Evolutionary conservation across 2,329 filamentous ascomycete species (phyloP).

Genomic region (Ascochyta rabiei): DNA sequence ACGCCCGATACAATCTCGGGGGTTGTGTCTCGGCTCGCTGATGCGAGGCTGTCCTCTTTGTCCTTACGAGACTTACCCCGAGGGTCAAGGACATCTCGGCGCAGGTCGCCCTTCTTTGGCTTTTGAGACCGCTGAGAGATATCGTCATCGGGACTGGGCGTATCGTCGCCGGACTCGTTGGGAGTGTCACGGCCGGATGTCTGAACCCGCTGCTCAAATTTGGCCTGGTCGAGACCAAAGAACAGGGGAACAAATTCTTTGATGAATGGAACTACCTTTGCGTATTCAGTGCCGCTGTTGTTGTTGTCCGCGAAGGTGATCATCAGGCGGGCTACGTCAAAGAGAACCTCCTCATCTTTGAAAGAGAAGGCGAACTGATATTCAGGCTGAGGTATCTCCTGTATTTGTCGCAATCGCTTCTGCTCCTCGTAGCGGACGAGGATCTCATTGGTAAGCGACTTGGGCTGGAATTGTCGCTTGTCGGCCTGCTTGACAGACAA

Average conservation of each 20-base stretch:
- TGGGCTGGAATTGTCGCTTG: slow-evolving; percentile 88
- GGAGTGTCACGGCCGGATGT: slow-evolving; percentile 47
- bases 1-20: slow-evolving; percentile 79
- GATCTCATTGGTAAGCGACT: slow-evolving; percentile 87
- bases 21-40: slow-evolving; percentile 85
- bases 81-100: slow-evolving; percentile 84
- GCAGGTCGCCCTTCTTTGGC: slow-evolving; percentile 70
- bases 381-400: slow-evolving; percentile 63
- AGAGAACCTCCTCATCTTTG: slow-evolving; percentile 60
- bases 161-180: slow-evolving; percentile 64
- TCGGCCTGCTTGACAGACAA: slow-evolving; percentile 86
- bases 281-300: slow-evolving; percentile 51
- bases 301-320: slow-evolving; percentile 52
- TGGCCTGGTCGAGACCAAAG: slow-evolving; percentile 56
- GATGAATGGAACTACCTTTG: slow-evolving; percentile 54
- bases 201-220: slow-evolving; percentile 71
- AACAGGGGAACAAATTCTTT: slow-evolving; percentile 58
- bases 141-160: slow-evolving; percentile 70
- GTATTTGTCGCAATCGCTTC: slow-evolving; percentile 70
- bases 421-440: slow-evolving; percentile 93
- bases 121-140: slow-evolving; percentile 71
- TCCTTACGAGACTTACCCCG: slow-evolving; percentile 74
- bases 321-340: slow-evolving; percentile 55
- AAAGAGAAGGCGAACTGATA: slow-evolving; percentile 81
- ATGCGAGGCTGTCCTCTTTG: slow-evolving; percentile 79